Base-by-base conservation (phyloP, 495 filamentous ascomycete genomes). In the Amorphotheca resinae region DNA sequence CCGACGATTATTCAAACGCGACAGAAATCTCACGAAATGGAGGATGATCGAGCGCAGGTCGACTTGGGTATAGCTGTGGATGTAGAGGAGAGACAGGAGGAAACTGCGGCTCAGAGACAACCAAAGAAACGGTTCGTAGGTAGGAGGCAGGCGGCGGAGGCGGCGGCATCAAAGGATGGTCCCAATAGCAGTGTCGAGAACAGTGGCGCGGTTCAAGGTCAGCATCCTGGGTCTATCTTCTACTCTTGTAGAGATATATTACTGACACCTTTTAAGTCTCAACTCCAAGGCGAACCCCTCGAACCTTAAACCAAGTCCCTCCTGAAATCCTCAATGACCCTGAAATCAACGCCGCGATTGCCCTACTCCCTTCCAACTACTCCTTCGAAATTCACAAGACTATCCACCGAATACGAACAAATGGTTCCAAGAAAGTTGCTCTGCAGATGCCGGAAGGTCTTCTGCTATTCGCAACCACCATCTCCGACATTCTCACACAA, bases 311-410 rank as follows among this genome's bases (percentile, higher is more conserved):
- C 61, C 84, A 88, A 61, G 83, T 99, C 9, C 88, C 91, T 1
- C 63, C 77, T 1, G 82, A 86, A 42, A 95, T 99, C 48, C 68
- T 91, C 17, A 66, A 91, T 44, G 85, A 96, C 58, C 65, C 77
- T 32, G 84, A 82, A n/a, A 82, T 99, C 50, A 86, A 87, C 63
- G 82, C 75, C 12, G 91, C 91, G 2, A 88, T 96, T 35, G 67
- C 75, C 2, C 74, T 95, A 15, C 78, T 99, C 4, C 91, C 91
- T 2, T 63, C 75, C 14, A 96, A 99, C 66, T 99, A 96, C 69
- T 86, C 83, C 33, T 99, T 99, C 58, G 91, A 99, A 63, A 87
- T 99, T 40, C 91, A 82, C 56, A 96, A 99, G 61, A 96, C 91
- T 2, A 91, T 99, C 56, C 87, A 95, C 61, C 78, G 88, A 21